phyloP scores from a whole-genome alignment of 2,329 filamentous ascomycete genomes.

The Bertia moriformis region DNA sequence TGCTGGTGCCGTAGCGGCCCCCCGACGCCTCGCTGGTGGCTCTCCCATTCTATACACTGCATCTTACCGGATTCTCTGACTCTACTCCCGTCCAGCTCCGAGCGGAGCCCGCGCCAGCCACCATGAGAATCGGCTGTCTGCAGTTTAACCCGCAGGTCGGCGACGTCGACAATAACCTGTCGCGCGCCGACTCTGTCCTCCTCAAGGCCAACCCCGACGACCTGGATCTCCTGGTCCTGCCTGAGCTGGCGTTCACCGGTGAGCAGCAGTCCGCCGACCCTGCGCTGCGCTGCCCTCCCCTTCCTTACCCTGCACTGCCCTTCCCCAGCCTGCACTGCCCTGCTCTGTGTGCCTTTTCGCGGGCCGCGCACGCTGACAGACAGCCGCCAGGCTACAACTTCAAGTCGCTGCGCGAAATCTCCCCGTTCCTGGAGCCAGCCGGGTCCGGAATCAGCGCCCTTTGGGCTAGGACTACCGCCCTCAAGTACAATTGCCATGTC shows the following conservation, averaged over 20 bases:
- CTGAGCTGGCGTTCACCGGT: constrained; percentile 66
- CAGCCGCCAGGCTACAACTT: constrained; percentile 58
- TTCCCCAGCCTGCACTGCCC: constrained; percentile 1
- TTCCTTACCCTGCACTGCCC: constrained; percentile 1
- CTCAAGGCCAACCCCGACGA: constrained; percentile 29
- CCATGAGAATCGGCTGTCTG: constrained; percentile 55
- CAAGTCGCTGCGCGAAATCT: constrained; percentile 50
- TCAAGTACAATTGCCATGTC: constrained; percentile 53
- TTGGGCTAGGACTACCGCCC: constrained; percentile 56
- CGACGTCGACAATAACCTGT: constrained; percentile 56
- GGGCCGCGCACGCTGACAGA: constrained; percentile 8
- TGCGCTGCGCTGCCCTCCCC: constrained; percentile 3
- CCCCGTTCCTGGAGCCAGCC: constrained; percentile 52
- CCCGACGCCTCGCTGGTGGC: too few species aligned
- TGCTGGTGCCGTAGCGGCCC: too few species aligned
- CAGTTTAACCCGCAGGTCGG: constrained; percentile 63
- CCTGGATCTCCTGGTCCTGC: constrained; percentile 60
- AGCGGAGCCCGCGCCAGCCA: constrained; percentile 7
- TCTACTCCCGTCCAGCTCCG: background rate
- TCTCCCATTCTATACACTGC: too few species aligned
- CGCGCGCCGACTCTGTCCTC: constrained; percentile 50
- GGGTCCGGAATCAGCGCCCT: constrained; percentile 51
- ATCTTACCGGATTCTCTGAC: background rate
- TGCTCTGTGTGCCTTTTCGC: constrained; percentile 2
- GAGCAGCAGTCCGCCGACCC: constrained; percentile 13